These are phyloP conservation scores for Physaria fendleri DNA, from an alignment of 345 rosid genomes.

Conservation along the genomic window DNA sequence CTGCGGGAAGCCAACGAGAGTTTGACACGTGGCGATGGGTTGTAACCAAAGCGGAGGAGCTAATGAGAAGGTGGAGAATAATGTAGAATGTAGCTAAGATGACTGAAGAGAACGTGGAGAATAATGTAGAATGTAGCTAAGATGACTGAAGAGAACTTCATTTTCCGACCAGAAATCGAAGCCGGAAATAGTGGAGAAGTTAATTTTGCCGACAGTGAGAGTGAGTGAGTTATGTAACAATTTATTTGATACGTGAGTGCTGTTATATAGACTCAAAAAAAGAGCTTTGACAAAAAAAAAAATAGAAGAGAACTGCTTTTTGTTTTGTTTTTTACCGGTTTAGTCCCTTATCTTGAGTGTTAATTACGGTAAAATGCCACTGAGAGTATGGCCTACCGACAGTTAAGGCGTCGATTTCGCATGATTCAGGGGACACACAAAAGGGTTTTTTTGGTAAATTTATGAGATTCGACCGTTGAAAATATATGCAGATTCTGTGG, in stretches of 20 bases:
- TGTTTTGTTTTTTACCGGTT: neutral
- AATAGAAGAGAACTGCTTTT: conserved; percentile 17
- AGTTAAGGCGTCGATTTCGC: conserved; percentile 80
- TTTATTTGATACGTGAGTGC: conserved; percentile 20
- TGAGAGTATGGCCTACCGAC: conserved; percentile 38
- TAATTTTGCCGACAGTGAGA: conserved; percentile 28
- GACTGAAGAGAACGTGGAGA: conserved; percentile 6
- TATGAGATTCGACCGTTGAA: conserved; percentile 23
- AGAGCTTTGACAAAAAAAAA: neutral
- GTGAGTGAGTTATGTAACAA: conserved; percentile 13
- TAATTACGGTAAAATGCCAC: conserved; percentile 52
- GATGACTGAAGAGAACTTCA: conserved; percentile 22
- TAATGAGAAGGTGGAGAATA: conserved; percentile 8
- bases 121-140: conserved; percentile 10
- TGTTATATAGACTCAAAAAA: conserved; percentile 19
- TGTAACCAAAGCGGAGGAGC: neutral
- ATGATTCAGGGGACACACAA: conserved; percentile 22
- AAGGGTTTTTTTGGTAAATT: conserved; percentile 29
- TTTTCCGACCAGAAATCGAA: neutral
- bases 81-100: conserved; percentile 12
- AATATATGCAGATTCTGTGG: conserved; percentile 21
- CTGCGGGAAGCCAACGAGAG: conserved; percentile 73
- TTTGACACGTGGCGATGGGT: conserved; percentile 25
- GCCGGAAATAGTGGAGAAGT: neutral
- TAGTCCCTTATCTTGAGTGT: neutral